phyloP scores from a whole-genome alignment of 495 filamentous ascomycete species.

The Penicillium cosmopolitanum region DNA sequence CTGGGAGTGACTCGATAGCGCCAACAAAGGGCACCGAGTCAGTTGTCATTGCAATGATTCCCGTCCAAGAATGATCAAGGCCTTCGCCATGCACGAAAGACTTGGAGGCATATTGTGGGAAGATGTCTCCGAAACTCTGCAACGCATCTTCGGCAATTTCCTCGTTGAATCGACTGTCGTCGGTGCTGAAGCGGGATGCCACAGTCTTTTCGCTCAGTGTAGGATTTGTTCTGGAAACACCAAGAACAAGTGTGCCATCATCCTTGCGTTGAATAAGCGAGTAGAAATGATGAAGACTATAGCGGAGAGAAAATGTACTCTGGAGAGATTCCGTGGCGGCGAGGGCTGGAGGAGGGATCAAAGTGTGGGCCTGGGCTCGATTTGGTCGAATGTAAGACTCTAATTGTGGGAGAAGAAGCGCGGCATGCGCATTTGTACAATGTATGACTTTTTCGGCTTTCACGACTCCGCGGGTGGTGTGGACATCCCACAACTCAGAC shows the following conservation, averaged over 20 bases:
- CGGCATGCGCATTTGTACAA: conserved; percentile 39
- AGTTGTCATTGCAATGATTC: conserved; percentile 39
- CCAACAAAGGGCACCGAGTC: conserved; percentile 40
- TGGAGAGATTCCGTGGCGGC: conserved; percentile 20
- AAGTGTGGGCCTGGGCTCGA: conserved; percentile 35
- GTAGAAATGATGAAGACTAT: conserved; percentile 37
- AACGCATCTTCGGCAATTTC: conserved; percentile 34
- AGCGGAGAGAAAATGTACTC: conserved; percentile 34
- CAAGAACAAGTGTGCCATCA: conserved; percentile 35
- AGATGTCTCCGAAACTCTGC: conserved; percentile 24
- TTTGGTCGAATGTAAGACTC: conserved; percentile 30
- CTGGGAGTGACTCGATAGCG: conserved; percentile 26
- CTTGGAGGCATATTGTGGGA: conserved; percentile 16
- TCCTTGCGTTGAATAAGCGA: conserved; percentile 31
- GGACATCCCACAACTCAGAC: conserved; percentile 24
- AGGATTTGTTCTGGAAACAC: conserved; percentile 35
- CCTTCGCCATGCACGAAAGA: conserved; percentile 30
- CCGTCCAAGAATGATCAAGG: conserved; percentile 37
- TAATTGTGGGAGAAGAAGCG: conserved; percentile 29
- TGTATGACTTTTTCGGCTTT: conserved; percentile 31
- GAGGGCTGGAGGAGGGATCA: conserved; percentile 28
- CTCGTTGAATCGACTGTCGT: conserved; percentile 31
- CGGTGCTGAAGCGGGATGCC: conserved; percentile 26
- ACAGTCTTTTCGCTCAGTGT: conserved; percentile 27
- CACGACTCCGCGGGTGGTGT: conserved; percentile 26